Conservation (phyloP, 257 asterid species). For the Solanum pinnatisectum region DNA sequence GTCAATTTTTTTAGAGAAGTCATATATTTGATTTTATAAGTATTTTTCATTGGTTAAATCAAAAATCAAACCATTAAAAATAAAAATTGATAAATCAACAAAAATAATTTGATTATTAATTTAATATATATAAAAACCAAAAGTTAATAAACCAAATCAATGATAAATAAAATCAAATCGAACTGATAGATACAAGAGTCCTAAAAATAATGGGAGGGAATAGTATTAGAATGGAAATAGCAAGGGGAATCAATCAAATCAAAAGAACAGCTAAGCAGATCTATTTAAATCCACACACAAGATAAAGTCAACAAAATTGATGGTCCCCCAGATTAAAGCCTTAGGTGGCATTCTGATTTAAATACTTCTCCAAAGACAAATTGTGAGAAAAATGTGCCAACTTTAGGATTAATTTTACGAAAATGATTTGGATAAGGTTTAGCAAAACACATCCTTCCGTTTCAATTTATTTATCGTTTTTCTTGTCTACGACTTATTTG, state of each 20-base stretch:
- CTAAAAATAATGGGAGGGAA: background rate
- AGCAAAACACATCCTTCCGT: background rate
- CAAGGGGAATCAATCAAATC: background rate
- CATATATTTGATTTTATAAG: too few relatives aligned
- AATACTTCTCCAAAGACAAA: background rate
- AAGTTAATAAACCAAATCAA: accelerated
- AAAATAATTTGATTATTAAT: too few relatives aligned
- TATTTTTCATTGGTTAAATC: too few relatives aligned
- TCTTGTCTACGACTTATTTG: background rate
- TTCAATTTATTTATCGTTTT: background rate
- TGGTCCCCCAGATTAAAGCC: background rate
- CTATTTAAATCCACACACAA: background rate
- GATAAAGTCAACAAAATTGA: background rate
- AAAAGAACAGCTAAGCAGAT: background rate
- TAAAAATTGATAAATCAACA: too few relatives aligned
- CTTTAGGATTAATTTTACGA: background rate
- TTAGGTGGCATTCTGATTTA: background rate
- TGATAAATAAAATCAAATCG: too few relatives aligned
- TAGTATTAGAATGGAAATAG: background rate
- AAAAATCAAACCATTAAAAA: accelerated
- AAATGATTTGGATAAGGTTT: background rate
- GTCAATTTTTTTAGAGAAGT: too few relatives aligned
- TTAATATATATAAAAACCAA: too few relatives aligned
- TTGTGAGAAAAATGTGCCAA: background rate
- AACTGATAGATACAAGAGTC: too few relatives aligned